phyloP scores from a whole-genome alignment of 805 yeast genomes.

The Ogataea haglerorum region DNA sequence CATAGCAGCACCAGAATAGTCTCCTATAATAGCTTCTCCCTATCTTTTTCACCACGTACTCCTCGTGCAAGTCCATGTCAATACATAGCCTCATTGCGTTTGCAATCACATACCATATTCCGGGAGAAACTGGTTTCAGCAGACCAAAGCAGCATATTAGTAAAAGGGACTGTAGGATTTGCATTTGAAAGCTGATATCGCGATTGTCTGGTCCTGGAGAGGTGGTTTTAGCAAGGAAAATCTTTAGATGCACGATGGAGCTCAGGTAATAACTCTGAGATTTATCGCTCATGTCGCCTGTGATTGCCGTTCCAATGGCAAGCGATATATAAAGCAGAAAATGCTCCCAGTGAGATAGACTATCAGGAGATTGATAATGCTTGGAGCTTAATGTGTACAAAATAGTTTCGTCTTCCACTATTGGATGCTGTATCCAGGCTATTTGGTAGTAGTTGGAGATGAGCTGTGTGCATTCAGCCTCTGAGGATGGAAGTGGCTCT shows the following conservation, averaged over 20 bases:
- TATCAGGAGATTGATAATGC: constrained; percentile 3
- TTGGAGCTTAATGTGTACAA: not conserved
- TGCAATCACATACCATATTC: constrained; percentile 46
- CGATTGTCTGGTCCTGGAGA: not conserved
- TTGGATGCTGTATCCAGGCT: constrained; percentile 24
- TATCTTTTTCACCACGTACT: constrained; percentile 16
- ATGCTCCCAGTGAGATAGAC: constrained; percentile 10
- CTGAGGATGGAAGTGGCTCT: constrained; percentile 7
- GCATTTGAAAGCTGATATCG: constrained; percentile 24
- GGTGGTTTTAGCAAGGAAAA: constrained; percentile 10
- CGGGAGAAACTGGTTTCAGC: constrained; percentile 46
- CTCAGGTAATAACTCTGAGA: constrained; percentile 12
- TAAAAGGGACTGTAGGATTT: constrained; percentile 38
- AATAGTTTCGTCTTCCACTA: constrained; percentile 10
- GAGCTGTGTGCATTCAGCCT: constrained; percentile 6
- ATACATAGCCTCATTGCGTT: constrained; percentile 42
- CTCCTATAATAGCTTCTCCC: constrained; percentile 23
- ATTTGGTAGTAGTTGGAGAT: constrained; percentile 15
- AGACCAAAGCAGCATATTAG: constrained; percentile 39
- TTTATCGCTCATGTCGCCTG: constrained; percentile 14
- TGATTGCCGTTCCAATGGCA: constrained; percentile 21
- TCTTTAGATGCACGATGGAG: constrained; percentile 13
- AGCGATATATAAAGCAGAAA: constrained; percentile 12
- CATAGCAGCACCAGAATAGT: constrained; percentile 46
- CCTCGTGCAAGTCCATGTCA: constrained; percentile 45